Evolutionary conservation across 768 basidiomycete genomes (phyloP), one percentile per base, ranked within the genome.

Genomic region (Psilocybe cubensis): DNA sequence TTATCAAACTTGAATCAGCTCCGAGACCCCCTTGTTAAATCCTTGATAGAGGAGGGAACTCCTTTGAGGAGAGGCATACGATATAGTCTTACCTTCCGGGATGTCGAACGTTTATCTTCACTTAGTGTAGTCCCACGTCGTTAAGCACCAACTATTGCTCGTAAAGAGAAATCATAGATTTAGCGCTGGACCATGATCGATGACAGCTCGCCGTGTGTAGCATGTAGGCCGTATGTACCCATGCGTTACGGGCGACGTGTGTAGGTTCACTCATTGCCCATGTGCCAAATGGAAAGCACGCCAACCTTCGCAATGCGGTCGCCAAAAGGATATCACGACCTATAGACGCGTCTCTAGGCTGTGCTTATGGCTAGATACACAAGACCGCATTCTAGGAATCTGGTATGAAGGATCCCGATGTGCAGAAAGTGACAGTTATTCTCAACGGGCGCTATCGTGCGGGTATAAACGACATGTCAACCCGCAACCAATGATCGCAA

Each of bases 21-120:
- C 33, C 73, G 67, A 21, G 79, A 75, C 29, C 65, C 78, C 48
- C 68, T 68, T 29, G 69, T 73, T 29, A 68, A 72, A 50, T 70
- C 72, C 40, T 71, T 73, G 9, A 68, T 88, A 47, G 48, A 65
- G 38, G 68, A 73, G 14, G 87, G 86, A n/a, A 83, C 82, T 7
- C 68, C 70, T 25, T 70, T 94, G 55, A 66, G 69, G 60, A 80
- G 95, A 58, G 74, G 75, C 17, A 79, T 79, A 35, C 75, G 95
- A 68, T 85, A 91, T 52, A 96, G 93, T 72, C 70, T 96, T 66
- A 96, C 95, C 1, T 96, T 91, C 68, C 80, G 94, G 51, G 90
- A 91, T 66, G 89, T 95, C 2, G 81, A 79, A 54, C 89, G 83
- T 65, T 87, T 92, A 46, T 73, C 74, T 8, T 23, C 23, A 8